Percentiles rank a stretch among this genome's conserved stretches.
Evolutionary conservation across 2,329 filamentous ascomycete species (phyloP).

Genomic region (Reticulascus tulasneorum): DNA sequence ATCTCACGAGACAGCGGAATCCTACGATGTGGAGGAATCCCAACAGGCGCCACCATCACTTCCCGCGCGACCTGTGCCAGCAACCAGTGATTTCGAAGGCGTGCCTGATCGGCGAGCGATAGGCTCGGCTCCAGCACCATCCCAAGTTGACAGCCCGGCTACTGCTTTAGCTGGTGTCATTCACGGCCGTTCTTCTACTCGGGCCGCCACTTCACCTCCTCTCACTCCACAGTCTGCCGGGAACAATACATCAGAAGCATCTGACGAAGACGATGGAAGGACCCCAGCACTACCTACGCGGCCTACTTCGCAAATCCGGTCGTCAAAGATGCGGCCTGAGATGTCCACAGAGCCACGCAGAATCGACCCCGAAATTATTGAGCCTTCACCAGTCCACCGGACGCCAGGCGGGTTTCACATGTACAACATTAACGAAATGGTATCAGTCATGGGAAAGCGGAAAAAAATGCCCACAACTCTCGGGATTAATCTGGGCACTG

Average conservation of each 20-base stretch:
- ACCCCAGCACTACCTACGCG: constrained; percentile 35
- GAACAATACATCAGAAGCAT: constrained; percentile 18
- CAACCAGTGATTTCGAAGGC: constrained; percentile 1
- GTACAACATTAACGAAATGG: constrained; percentile 97
- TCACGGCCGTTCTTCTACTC: constrained; percentile 38
- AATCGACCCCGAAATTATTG: constrained; percentile 21
- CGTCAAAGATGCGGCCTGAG: constrained; percentile 18
- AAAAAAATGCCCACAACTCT: constrained; percentile 98
- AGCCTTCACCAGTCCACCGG: constrained; percentile 14
- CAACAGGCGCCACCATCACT: constrained; percentile 29
- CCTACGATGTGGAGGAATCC: constrained; percentile 39
- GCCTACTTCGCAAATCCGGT: constrained; percentile 20
- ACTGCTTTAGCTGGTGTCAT: constrained; percentile 55
- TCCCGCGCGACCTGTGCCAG: constrained; percentile 14
- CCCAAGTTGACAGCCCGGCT: constrained; percentile 40
- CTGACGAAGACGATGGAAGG: constrained; percentile 25
- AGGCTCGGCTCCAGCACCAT: constrained; percentile 17
- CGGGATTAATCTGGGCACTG: constrained; percentile 86
- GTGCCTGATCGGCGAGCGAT: constrained; percentile 6
- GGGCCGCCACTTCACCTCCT: constrained; percentile 47
- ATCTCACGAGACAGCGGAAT: constrained; percentile 31
- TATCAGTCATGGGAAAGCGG: constrained; percentile 92
- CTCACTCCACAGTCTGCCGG: constrained; percentile 23
- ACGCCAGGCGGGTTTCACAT: constrained; percentile 78
- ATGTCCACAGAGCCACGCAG: constrained; percentile 16